phyloP scores from a whole-genome alignment of 768 basidiomycete genomes.

The Russula lepida region DNA sequence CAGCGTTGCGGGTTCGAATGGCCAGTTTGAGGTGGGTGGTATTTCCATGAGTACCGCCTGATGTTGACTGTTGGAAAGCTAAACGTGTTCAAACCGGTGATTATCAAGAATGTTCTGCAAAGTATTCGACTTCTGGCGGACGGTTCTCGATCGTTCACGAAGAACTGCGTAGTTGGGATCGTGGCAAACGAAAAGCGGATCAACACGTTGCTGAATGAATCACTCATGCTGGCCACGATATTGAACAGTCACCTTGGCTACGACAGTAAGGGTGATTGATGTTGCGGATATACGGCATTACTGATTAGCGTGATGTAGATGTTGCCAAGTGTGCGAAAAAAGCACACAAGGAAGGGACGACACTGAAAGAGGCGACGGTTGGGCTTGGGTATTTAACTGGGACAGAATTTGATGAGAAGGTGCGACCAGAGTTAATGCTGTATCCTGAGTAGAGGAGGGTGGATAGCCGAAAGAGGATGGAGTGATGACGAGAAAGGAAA shows the following conservation, averaged over 20 bases:
- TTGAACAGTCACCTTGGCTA: slow-evolving; percentile 94
- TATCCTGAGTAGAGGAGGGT: slow-evolving; percentile 43
- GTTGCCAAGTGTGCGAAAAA: slow-evolving; percentile 99
- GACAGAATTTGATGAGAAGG: slow-evolving; percentile 93
- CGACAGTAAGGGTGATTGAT: slow-evolving; percentile 61
- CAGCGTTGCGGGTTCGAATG: slow-evolving; percentile 86
- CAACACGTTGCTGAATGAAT: slow-evolving; percentile 81
- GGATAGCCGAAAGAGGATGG: slow-evolving; percentile 2
- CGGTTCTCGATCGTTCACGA: slow-evolving; percentile 91
- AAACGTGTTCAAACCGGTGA: slow-evolving; percentile 99
- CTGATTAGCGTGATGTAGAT: slow-evolving; percentile 41
- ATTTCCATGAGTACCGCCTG: neutral
- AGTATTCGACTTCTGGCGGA: slow-evolving; percentile 91
- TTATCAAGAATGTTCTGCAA: slow-evolving; percentile 96
- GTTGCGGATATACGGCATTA: neutral
- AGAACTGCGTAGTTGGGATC: slow-evolving; percentile 95
- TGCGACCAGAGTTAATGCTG: slow-evolving; percentile 86
- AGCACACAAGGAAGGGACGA: slow-evolving; percentile 97
- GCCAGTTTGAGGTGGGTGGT: slow-evolving; percentile 86
- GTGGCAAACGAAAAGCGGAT: slow-evolving; percentile 95
- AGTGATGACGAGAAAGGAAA: slow-evolving; percentile 17
- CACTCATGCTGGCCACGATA: slow-evolving; percentile 96
- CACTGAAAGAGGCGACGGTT: slow-evolving; percentile 91
- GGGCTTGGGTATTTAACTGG: slow-evolving; percentile 74
- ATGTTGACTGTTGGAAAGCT: slow-evolving; percentile 41